phyloP scores from a whole-genome alignment of 23 red algal species.

The Gracilaria domingensis region DNA sequence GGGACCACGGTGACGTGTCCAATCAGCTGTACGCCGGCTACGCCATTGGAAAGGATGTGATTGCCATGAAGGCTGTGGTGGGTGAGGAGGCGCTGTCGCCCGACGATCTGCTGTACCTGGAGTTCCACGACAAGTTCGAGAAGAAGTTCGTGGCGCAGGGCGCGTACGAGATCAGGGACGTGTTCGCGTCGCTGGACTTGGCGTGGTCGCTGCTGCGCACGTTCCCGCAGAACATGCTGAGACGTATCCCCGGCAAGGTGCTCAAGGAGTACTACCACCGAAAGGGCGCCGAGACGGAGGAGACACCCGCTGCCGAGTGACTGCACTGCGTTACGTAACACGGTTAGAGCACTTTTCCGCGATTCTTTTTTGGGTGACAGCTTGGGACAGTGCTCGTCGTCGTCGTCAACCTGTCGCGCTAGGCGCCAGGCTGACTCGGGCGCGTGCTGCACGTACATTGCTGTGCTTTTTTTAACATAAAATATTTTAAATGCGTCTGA shows the following conservation, averaged over 20 bases:
- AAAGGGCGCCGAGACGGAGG: slow-evolving; percentile 65
- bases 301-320: slow-evolving; percentile 13
- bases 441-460: no score
- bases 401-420: no score
- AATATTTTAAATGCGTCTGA: no score
- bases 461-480: no score
- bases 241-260: slow-evolving; percentile 89
- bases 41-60: slow-evolving; percentile 98
- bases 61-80: slow-evolving; percentile 98
- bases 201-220: slow-evolving; percentile 94
- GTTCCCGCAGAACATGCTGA: slow-evolving; percentile 86
- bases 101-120: slow-evolving; percentile 94
- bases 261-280: slow-evolving; percentile 96
- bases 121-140: slow-evolving; percentile 97
- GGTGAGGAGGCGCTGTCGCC: slow-evolving; percentile 94
- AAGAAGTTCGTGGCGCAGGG: slow-evolving; percentile 94
- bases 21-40: slow-evolving; percentile 99
- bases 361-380: no score
- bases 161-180: slow-evolving; percentile 80
- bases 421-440: no score
- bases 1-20: slow-evolving; percentile 92
- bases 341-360: no score
- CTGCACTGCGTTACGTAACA: no score
- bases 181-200: slow-evolving; percentile 88
- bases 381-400: no score